Evolutionary conservation across 2,329 filamentous ascomycete genomes (phyloP).

Genomic region (Neonectria magnoliae): DNA sequence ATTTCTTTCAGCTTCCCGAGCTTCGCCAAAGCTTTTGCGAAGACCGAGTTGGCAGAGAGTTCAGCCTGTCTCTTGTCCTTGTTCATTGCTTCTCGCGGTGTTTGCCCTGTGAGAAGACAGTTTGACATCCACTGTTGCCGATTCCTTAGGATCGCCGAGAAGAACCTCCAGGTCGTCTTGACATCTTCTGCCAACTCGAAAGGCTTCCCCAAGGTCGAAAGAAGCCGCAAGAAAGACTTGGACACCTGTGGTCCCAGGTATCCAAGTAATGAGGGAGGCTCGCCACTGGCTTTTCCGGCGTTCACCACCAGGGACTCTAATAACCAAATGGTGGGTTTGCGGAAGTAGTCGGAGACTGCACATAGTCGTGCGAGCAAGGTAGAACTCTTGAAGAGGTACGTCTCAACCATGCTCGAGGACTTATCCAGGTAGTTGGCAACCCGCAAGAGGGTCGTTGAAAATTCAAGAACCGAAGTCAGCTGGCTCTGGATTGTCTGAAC

Average conservation of each 20-base stretch:
- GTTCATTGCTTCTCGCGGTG: slow-evolving; percentile 79
- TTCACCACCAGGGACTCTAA: slow-evolving; percentile 78
- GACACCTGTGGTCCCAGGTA: slow-evolving; percentile 86
- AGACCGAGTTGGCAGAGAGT: slow-evolving; percentile 68
- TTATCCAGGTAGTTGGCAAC: slow-evolving; percentile 72
- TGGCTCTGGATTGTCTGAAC: slow-evolving; percentile 68
- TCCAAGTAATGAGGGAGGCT: slow-evolving; percentile 93
- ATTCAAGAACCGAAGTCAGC: slow-evolving; percentile 69
- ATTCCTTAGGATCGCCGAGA: slow-evolving; percentile 86
- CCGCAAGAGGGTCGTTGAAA: slow-evolving; percentile 77
- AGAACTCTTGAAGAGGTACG: slow-evolving; percentile 82
- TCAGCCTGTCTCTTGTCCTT: slow-evolving; percentile 62
- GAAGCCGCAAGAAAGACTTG: slow-evolving; percentile 82
- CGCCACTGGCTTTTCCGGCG: slow-evolving; percentile 71
- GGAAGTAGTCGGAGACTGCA: slow-evolving; percentile 73
- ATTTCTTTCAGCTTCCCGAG: slow-evolving; percentile 73
- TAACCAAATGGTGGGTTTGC: slow-evolving; percentile 71
- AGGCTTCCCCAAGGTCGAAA: slow-evolving; percentile 81
- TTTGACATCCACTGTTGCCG: slow-evolving; percentile 97
- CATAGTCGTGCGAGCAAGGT: slow-evolving; percentile 82
- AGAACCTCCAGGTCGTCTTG: slow-evolving; percentile 81
- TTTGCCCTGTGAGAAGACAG: slow-evolving; percentile 87
- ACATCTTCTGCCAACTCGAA: slow-evolving; percentile 73
- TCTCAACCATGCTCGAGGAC: slow-evolving; percentile 74
- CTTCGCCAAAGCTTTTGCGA: slow-evolving; percentile 77